Base-by-base conservation (phyloP, 495 filamentous ascomycete genomes). In the Zalerion maritima region DNA sequence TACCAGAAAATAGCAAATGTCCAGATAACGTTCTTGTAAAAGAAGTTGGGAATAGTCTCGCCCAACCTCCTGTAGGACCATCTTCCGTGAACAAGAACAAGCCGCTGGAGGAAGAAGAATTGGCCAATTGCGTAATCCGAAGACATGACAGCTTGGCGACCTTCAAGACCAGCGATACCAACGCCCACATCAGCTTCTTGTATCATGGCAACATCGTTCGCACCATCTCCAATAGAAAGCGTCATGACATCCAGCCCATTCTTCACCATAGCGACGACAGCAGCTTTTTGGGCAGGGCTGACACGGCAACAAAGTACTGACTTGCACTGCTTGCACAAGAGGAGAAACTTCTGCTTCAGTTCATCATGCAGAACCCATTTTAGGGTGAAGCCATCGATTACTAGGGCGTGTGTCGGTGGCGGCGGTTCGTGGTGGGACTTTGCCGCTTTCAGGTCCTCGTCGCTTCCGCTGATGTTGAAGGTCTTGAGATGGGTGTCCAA, bases 21-120 rank as follows among this genome's bases (percentile, higher is more conserved):
- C 91, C 91, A 99, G 28, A 96, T 77, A 57, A 99, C 76, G 58
- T 94, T 96, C 80, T 99, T 99, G 69, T 99, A 99, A 63, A 99
- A 99, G 69, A 99, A 99, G 49, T 99, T 99, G 45, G 85, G 82
- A 40, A 87, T 93, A 16, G 80, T 79, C 64, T 99, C 91, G 28
- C 73, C 85, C 49, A 96, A 58, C 39, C 91, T 75, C 18, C 87
- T 67, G 54, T 99, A 99, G 20, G 82, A 91, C 82, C 89, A 99
- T 36, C 91, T 71, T 21, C 91, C 91, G 50, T 99, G 91, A 18
- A 99, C 86, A 25, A 99, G 71, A 29, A 96, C 71, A 26, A 99
- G 68, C 31, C 91, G 71, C 43, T 86, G 78, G 21, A 99, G 62
- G 57, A 85, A 99, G 15, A 86, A 73, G 62, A 99, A 99, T 53